Evolutionary conservation across 768 basidiomycete genomes (phyloP).

Genomic region (Lactarius psammicola): DNA sequence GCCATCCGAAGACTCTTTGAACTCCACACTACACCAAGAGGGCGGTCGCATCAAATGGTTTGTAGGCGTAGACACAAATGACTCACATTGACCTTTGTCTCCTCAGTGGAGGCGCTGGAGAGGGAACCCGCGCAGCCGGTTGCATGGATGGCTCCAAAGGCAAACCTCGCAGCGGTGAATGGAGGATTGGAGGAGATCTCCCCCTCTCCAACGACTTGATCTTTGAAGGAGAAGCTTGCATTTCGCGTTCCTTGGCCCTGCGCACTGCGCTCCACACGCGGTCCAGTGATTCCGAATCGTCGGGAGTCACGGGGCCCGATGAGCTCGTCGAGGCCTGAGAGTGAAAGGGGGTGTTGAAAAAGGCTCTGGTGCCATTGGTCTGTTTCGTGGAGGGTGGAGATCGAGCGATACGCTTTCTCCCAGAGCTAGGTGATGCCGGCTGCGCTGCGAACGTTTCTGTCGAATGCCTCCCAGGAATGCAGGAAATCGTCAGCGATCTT

Average conservation of each 20-base stretch:
- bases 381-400: slow-evolving; percentile 13
- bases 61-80: slow-evolving; percentile 2
- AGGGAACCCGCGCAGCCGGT: slow-evolving; percentile 8
- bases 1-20: slow-evolving; percentile 70
- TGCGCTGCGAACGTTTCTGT: slow-evolving; percentile 29
- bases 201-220: slow-evolving; percentile 62
- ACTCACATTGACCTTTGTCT: slow-evolving; percentile 65
- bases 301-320: slow-evolving; percentile 28
- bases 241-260: slow-evolving; percentile 60
- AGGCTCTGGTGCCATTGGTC: slow-evolving; percentile 31
- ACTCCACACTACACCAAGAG: slow-evolving; percentile 51
- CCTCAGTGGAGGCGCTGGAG: slow-evolving; percentile 43
- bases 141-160: slow-evolving; percentile 15
- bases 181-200: slow-evolving; percentile 19
- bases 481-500: slow-evolving; percentile 25
- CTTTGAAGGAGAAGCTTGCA: slow-evolving; percentile 68
- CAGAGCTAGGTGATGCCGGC: slow-evolving; percentile 20
- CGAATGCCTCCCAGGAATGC: slow-evolving; percentile 30
- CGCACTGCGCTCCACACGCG: slow-evolving; percentile 66
- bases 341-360: slow-evolving; percentile 26
- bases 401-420: slow-evolving; percentile 22
- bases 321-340: slow-evolving; percentile 29
- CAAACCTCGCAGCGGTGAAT: slow-evolving; percentile 18
- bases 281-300: slow-evolving; percentile 43
- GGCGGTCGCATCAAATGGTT: not conserved